These are phyloP conservation scores for Kluyveromyces wickerhamii DNA, from an alignment of 805 yeast species.

Conservation along the genomic window DNA sequence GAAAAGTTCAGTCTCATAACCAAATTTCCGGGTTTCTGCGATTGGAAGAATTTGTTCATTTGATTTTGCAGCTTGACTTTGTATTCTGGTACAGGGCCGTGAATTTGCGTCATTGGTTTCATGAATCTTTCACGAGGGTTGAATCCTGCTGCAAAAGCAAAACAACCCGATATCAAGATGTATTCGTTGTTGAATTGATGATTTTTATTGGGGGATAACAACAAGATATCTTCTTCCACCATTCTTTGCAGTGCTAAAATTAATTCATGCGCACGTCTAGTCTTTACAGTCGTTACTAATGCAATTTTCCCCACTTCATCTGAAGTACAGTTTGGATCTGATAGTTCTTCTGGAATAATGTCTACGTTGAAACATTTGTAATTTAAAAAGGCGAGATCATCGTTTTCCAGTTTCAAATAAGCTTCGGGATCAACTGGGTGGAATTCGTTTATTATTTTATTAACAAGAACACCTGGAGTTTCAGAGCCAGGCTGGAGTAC, in stretches of 20 bases:
- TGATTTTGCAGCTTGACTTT: conserved; percentile 44
- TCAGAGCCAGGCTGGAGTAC: conserved; percentile 14
- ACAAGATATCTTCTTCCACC: conserved; percentile 57
- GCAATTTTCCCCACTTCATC: conserved; percentile 14
- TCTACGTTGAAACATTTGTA: conserved; percentile 12
- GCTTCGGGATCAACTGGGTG: conserved; percentile 29
- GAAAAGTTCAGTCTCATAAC: conserved; percentile 67
- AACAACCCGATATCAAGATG: conserved; percentile 45
- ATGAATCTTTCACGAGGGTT: conserved; percentile 49
- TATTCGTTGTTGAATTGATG: conserved; percentile 45
- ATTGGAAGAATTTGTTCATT: conserved; percentile 60
- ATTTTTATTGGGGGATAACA: conserved; percentile 38
- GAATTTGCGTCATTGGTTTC: conserved; percentile 51
- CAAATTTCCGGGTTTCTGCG: conserved; percentile 43
- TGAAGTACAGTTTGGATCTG: conserved; percentile 7
- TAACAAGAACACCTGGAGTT: conserved; percentile 21
- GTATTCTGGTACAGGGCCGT: conserved; percentile 68
- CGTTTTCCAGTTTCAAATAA: conserved; percentile 12
- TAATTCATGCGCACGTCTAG: conserved; percentile 15
- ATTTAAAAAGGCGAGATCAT: conserved; percentile 6
- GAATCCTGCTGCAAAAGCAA: conserved; percentile 68
- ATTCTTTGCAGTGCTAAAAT: conserved; percentile 26
- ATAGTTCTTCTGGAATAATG: conserved; percentile 11
- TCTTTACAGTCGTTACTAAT: conserved; percentile 11
- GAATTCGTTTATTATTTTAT: conserved; percentile 35